Conservation (phyloP, 2,329 filamentous ascomycete species). For the Cryphonectria carpinicola region DNA sequence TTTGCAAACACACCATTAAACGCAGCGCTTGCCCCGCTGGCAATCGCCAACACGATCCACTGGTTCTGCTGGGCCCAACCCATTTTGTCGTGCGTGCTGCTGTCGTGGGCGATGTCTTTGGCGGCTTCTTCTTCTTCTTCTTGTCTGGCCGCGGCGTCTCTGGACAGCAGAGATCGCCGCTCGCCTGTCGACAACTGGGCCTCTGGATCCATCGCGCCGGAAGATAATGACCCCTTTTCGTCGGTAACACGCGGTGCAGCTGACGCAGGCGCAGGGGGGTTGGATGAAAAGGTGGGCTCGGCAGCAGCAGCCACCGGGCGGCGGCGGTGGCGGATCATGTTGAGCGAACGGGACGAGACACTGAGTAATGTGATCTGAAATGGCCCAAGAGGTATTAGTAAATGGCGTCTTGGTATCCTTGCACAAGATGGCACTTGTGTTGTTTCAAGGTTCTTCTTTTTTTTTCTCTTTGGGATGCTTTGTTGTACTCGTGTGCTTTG, state of each 20-base stretch:
- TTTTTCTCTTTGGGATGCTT: background rate
- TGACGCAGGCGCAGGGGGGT: conserved; percentile 22
- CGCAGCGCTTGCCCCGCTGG: conserved; percentile 77
- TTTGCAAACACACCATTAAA: conserved; percentile 86
- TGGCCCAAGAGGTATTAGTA: background rate
- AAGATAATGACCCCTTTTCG: background rate
- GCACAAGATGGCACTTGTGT: conserved; percentile 1
- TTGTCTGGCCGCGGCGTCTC: conserved; percentile 16
- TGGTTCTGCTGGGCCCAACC: conserved; percentile 43
- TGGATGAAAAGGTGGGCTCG: conserved; percentile 17
- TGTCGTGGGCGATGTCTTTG: conserved; percentile 5
- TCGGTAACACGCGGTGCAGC: conserved; percentile 14
- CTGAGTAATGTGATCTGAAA: background rate
- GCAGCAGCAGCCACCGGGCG: conserved; percentile 22
- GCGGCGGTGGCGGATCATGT: conserved; percentile 33
- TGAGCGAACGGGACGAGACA: conserved; percentile 17
- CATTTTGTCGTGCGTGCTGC: conserved; percentile 29
- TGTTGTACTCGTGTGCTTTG: background rate
- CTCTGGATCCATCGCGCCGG: conserved; percentile 5
- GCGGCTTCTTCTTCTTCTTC: background rate
- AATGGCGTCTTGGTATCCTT: background rate
- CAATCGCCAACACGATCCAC: conserved; percentile 72
- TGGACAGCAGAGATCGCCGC: conserved; percentile 33
- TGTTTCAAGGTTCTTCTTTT: background rate
- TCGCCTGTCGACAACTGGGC: conserved; percentile 28